A percentile compares a stretch with the other conserved stretches of the same genome.
phyloP scores from a whole-genome alignment of 2,329 filamentous ascomycete genomes.

The Chaetothyriales sp. region DNA sequence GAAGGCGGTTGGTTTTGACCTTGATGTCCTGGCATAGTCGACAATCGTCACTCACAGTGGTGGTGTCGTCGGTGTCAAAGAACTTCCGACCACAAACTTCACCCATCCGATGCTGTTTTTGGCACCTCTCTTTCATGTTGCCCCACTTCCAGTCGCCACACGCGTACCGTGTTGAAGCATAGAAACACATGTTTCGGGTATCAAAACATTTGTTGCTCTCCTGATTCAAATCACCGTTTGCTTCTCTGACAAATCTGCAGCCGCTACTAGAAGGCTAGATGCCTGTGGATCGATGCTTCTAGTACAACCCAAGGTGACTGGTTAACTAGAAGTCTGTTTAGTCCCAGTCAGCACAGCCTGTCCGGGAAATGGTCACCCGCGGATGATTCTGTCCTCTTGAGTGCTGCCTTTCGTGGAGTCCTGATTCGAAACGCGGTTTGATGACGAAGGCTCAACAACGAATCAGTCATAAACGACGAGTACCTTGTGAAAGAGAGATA shows the following conservation, averaged over 20 bases:
- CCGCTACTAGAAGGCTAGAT: not conserved
- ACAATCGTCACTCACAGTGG: slow-evolving; percentile 10
- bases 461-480: not conserved
- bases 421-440: not conserved
- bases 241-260: not conserved
- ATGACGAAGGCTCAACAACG: not conserved
- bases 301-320: not conserved
- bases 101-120: slow-evolving; percentile 16
- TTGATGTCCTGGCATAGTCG: slow-evolving; percentile 15
- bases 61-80: slow-evolving; percentile 8
- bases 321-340: not conserved
- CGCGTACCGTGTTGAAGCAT: slow-evolving; percentile 9
- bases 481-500: not conserved
- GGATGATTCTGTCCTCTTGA: not conserved
- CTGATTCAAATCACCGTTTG: not conserved
- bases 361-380: not conserved
- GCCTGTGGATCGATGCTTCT: not conserved
- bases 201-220: not conserved
- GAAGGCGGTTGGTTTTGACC: slow-evolving; percentile 11
- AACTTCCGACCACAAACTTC: slow-evolving; percentile 16
- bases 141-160: slow-evolving; percentile 20
- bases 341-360: not conserved
- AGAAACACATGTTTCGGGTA: slow-evolving; percentile 15
- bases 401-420: not conserved
- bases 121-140: slow-evolving; percentile 18